Evolutionary conservation across 768 basidiomycete genomes (phyloP).

Genomic region (Clavulina sp.): DNA sequence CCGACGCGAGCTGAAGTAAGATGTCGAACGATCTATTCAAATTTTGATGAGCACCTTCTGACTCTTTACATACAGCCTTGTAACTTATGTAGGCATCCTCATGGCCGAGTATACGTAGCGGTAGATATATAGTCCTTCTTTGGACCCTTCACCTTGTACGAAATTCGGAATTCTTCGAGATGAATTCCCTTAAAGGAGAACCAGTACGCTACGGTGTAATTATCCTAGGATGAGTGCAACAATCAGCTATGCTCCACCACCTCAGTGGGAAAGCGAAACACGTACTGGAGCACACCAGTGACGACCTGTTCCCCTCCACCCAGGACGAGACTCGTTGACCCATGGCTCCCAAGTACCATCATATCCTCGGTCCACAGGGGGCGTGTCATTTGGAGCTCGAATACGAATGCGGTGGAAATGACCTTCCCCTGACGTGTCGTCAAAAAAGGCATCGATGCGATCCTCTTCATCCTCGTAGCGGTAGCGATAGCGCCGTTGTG

Average conservation of each 20-base stretch:
- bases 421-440: background rate
- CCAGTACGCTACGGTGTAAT: background rate
- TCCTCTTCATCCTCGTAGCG: background rate
- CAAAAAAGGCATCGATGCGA: slow-evolving; percentile 1
- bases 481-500: background rate
- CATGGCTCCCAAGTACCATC: background rate
- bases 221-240: too few species aligned
- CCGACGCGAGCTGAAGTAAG: too few species aligned
- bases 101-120: background rate
- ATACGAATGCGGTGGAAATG: background rate
- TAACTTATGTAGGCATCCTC: background rate
- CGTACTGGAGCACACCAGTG: background rate
- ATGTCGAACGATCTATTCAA: too few species aligned
- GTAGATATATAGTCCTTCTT: background rate
- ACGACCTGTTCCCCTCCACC: background rate
- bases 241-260: too few species aligned
- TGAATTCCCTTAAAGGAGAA: background rate
- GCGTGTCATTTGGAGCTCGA: background rate
- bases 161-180: background rate
- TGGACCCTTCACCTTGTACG: background rate
- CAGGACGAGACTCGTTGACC: background rate
- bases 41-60: background rate
- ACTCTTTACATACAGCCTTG: background rate
- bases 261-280: too few species aligned
- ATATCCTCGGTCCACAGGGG: background rate